Evolutionary conservation across 2,329 filamentous ascomycete genomes (phyloP), one percentile per base, ranked within the genome.

Genomic region (Zalaria obscura): DNA sequence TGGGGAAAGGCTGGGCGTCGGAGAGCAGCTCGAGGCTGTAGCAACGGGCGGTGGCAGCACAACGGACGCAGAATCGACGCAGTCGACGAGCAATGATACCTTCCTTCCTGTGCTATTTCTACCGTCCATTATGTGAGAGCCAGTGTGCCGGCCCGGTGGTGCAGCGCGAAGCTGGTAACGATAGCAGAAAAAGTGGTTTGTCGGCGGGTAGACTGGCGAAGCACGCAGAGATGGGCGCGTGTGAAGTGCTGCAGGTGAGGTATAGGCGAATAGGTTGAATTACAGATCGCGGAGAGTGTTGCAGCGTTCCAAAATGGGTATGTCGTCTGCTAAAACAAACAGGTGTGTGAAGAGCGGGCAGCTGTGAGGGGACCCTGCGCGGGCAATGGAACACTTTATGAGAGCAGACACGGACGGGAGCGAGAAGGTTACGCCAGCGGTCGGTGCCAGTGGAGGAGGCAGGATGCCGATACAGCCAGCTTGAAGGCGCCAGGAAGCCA

Each of bases 21-120:
- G 63, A 44, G 58, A 57, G 56, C 64, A 67, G 52, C 62, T 65
- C 4, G 61, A 61, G 36, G 51, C 42, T 39, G 40, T 35, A 44
- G 36, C 40, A 39, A 41, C 35, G 41, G 43, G 39, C 35, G 11
- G 34, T 27, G 32, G 42, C 47, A 48, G 54, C 61, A 62, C 47
- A 45, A 36, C 38, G 39, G 40, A 38, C 44, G 39, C 42, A 43
- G 44, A 41, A 39, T 41, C 36, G 31, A n/a, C 35, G 35, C 41
- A 61, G 55, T 67, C 65, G 62, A 68, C 69, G 56, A 69, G 59
- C 52, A 70, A 59, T 54, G 66, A 69, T 55, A 69, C 65, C 53
- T 60, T 65, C 53, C 65, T 63, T 56, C 66, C 66, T 49, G 56
- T 62, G 51, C 63, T 62, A 55, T 70, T 66, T 60, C 62, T 68